Conservation (phyloP, 2,329 filamentous ascomycete genomes). For the Apiospora sp. region DNA sequence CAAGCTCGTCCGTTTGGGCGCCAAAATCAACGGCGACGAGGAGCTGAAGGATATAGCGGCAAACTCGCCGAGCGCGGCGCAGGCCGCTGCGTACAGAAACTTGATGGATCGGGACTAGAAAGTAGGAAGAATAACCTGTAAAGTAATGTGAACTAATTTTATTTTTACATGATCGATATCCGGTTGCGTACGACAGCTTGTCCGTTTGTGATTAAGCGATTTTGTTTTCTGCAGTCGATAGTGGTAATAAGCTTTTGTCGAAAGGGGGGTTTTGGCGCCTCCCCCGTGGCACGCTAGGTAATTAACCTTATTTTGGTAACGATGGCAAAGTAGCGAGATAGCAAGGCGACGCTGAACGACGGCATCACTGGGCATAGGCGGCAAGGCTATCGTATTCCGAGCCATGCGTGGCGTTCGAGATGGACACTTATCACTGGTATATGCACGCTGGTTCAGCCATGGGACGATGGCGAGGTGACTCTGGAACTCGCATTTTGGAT, state of each 20-base stretch:
- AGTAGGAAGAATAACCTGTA: neutral
- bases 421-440: too few relatives aligned
- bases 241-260: neutral
- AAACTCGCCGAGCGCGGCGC: neutral
- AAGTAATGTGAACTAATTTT: neutral
- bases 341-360: neutral
- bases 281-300: neutral
- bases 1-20: conserved; percentile 16
- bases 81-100: neutral
- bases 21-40: neutral
- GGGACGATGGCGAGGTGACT: too few relatives aligned
- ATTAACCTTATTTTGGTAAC: neutral
- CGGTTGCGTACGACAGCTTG: neutral
- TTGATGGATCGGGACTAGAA: neutral
- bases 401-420: too few relatives aligned
- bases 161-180: neutral
- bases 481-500: too few relatives aligned
- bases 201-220: neutral
- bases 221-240: neutral
- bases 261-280: neutral
- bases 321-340: neutral
- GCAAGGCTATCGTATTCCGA: too few relatives aligned
- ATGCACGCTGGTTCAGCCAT: too few relatives aligned
- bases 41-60: neutral
- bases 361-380: too few relatives aligned